Base-by-base conservation (phyloP, 257 asterid species). In the Fraxinus americana region DNA sequence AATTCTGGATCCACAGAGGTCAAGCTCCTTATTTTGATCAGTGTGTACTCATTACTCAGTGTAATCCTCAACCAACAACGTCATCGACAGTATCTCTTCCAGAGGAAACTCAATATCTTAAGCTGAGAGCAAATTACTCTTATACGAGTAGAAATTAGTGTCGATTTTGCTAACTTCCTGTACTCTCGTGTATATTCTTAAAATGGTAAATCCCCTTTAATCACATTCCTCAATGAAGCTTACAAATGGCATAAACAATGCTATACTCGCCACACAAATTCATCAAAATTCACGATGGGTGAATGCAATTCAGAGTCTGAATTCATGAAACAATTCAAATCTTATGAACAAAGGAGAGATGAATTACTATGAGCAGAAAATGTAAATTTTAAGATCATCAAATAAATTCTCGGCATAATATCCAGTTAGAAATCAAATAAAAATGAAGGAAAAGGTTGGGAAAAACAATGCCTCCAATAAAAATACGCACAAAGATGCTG, bases 171-270 rank as follows among this genome's bases (percentile, higher is more conserved):
- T 78, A 95, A 76, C 77, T 92, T 89, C 68, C 94, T 82, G 70
- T 89, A 92, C 59, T 89, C 94, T n/a, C n/a, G 57, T 89, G 93
- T 81, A 93, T 30, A 30, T 30, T 30, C 34, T 30, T 30, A 30
- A 83, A 82, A 95, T 90, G 70, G 85, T 82, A 16, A 96, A 88
- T 69, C 97, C 99, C 79, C 96, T 82, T 1, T 90, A 88, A 83
- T 95, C 99, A 76, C 97, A 95, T 86, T 95, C 98, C 83, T 95
- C 98, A 75, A 30, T 93, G 99, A 70, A 95, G 92, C 86, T 93
- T 97, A 80, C 97, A 91, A 67, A 93, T 90, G 72, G 98, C 98
- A 50, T 91, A 93, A 48, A 95, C 99, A 78, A 95, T 89, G 23
- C 93, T 97, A 86, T 95, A 97, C 87, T 95, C 99, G 29, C 97